Base-by-base conservation (phyloP, 768 basidiomycete species). In the Suillus clintonianus region DNA sequence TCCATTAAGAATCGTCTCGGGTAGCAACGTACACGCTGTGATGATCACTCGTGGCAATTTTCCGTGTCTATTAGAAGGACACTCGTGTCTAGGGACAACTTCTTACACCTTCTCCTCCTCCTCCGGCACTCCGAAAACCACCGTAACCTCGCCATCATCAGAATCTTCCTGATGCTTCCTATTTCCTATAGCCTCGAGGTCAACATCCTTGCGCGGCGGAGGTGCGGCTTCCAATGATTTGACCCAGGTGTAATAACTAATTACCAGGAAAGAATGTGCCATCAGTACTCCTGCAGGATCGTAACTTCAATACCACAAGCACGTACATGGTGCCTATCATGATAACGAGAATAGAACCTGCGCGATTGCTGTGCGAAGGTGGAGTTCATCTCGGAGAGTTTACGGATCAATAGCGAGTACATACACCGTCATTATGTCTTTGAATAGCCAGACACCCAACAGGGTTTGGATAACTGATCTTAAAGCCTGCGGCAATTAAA, bases 381-480 rank as follows among this genome's bases (percentile, higher is more conserved):
- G 61, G 22, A n/a, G 60, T 68, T 24, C 50, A 69, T 58, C 45
- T 27, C 37, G 37, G 37, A 56, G 22, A 59, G 50, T 24, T 56
- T 37, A 61, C 34, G 32, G 19, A 51, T 66, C 8, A 32, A 30
- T 39, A 65, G 24, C 3, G 32, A 34, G 56, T 27, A 82, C 89
- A 67, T 77, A 93, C 92, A 81, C 78, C 2, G 86, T 91, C 48
- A 95, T 79, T 63, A 91, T 67, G 70, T 96, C 94, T 6, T 81
- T 78, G 74, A 95, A 94, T 19, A 92, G 76, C 82, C 83, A 87
- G 24, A 92, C 89, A 8, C 91, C 92, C 27, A 94, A 77, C 42
- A 92, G 77, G 17, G 92, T 94, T 74, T 96, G 94, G 27, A 96
- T 79, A 22, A 94, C 94, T 8, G 91, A 91, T 62, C 90, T 83